These are phyloP conservation scores for Tulasnella sp. DNA, from an alignment of 768 basidiomycete species.

Conservation along the genomic window DNA sequence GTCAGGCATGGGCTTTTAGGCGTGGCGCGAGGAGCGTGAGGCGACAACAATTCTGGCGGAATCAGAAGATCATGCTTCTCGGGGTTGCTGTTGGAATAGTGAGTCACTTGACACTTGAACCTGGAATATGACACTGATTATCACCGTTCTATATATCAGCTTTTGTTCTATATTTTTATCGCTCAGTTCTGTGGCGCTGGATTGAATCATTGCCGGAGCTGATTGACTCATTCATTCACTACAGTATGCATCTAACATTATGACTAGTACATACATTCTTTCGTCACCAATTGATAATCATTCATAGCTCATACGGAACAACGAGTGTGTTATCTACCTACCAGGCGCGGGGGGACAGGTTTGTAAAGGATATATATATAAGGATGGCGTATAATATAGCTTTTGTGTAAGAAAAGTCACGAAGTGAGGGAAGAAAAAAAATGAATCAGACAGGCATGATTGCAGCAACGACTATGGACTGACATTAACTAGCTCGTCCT, in stretches of 20 bases:
- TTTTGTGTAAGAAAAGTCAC: too few species aligned
- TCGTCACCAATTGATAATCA: too few species aligned
- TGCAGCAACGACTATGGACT: too few species aligned
- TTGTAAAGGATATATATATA: too few species aligned
- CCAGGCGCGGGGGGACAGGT: too few species aligned
- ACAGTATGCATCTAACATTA: background rate
- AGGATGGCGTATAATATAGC: too few species aligned
- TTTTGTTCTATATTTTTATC: conserved; percentile 69
- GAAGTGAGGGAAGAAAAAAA: too few species aligned
- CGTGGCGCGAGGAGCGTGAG: conserved; percentile 76
- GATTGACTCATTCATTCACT: background rate
- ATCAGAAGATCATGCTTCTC: conserved; percentile 56
- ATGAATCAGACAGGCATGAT: too few species aligned
- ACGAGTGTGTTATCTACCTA: too few species aligned
- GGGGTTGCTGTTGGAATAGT: conserved; percentile 62
- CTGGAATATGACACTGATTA: background rate
- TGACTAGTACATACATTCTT: too few species aligned
- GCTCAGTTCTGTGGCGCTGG: conserved; percentile 86
- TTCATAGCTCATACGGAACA: too few species aligned
- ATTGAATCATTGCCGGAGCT: conserved; percentile 48
- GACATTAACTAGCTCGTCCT: too few species aligned
- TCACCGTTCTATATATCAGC: conserved; percentile 29
- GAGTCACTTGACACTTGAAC: conserved; percentile 23
- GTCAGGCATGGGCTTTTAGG: conserved; percentile 87
- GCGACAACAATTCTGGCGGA: conserved; percentile 86